Evolutionary conservation across 495 filamentous ascomycete species (phyloP).

Genomic region (Daldinia decipiens): DNA sequence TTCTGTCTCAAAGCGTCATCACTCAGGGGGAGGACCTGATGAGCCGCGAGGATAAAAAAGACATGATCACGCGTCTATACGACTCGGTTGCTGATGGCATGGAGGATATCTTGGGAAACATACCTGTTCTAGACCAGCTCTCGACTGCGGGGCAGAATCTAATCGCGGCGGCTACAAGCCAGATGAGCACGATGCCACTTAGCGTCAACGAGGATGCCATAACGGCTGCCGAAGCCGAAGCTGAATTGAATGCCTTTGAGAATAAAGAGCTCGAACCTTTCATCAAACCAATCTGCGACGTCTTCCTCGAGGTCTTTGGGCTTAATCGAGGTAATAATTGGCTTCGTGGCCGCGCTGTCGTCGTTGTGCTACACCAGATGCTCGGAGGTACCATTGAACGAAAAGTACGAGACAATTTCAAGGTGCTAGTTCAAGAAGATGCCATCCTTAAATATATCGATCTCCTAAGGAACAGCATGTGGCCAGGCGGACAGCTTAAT

Average conservation of each 20-base stretch:
- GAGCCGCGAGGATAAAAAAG: slow-evolving; percentile 73
- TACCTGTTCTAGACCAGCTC: slow-evolving; percentile 93
- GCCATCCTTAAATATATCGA: slow-evolving; percentile 77
- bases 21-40: slow-evolving; percentile 58
- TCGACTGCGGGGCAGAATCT: slow-evolving; percentile 93
- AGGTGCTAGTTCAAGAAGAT: slow-evolving; percentile 76
- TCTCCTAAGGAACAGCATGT: slow-evolving; percentile 76
- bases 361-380: slow-evolving; percentile 84
- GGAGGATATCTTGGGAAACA: slow-evolving; percentile 97
- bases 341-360: slow-evolving; percentile 93
- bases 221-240: slow-evolving; percentile 88
- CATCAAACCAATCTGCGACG: slow-evolving; percentile 97
- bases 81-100: slow-evolving; percentile 96
- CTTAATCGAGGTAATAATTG: slow-evolving; percentile 93
- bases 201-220: slow-evolving; percentile 61
- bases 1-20: slow-evolving; percentile 91
- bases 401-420: slow-evolving; percentile 85
- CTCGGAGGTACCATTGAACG: slow-evolving; percentile 96
- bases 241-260: slow-evolving; percentile 93
- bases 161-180: slow-evolving; percentile 85
- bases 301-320: slow-evolving; percentile 96
- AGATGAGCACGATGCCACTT: slow-evolving; percentile 68
- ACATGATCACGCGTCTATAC: slow-evolving; percentile 94
- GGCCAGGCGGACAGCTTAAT: slow-evolving; percentile 73
- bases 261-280: slow-evolving; percentile 90